Evolutionary conservation across 2,329 filamentous ascomycete species (phyloP).

Genomic region (Fusarium brachygibbosum): DNA sequence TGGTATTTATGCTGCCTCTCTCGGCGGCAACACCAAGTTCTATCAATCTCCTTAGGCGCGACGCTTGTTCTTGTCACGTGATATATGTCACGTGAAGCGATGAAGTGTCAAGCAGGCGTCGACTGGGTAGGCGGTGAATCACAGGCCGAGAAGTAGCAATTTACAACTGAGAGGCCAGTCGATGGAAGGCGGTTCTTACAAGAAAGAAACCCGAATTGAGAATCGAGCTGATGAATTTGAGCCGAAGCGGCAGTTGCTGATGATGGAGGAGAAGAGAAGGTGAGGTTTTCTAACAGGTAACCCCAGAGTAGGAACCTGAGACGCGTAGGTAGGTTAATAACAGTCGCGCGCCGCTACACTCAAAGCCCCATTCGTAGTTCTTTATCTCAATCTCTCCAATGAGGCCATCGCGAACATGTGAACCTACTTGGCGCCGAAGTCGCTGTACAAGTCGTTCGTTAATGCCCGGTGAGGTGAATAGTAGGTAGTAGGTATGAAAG

Average conservation of each 20-base stretch:
- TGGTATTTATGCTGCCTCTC: conserved; percentile 32
- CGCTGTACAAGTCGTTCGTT: conserved; percentile 6
- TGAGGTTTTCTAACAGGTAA: conserved; percentile 13
- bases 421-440: conserved; percentile 14
- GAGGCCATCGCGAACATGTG: conserved; percentile 30
- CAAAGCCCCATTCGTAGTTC: conserved; percentile 3
- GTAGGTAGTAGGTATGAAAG: background rate
- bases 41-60: conserved; percentile 48
- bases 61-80: conserved; percentile 45
- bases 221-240: conserved; percentile 15
- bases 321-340: conserved; percentile 12
- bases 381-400: conserved; percentile 10
- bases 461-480: background rate
- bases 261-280: conserved; percentile 15
- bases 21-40: conserved; percentile 48
- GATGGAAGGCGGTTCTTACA: conserved; percentile 20
- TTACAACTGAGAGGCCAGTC: background rate
- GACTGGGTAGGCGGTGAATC: conserved; percentile 20
- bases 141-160: background rate
- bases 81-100: conserved; percentile 43
- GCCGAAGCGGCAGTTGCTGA: conserved; percentile 23
- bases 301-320: conserved; percentile 1
- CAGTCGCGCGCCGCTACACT: background rate
- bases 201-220: conserved; percentile 9
- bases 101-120: conserved; percentile 16